Percentiles rank a stretch among this genome's conserved stretches.
Evolutionary conservation across 805 yeast species (phyloP).

Genomic region (Myxozyma monticola): DNA sequence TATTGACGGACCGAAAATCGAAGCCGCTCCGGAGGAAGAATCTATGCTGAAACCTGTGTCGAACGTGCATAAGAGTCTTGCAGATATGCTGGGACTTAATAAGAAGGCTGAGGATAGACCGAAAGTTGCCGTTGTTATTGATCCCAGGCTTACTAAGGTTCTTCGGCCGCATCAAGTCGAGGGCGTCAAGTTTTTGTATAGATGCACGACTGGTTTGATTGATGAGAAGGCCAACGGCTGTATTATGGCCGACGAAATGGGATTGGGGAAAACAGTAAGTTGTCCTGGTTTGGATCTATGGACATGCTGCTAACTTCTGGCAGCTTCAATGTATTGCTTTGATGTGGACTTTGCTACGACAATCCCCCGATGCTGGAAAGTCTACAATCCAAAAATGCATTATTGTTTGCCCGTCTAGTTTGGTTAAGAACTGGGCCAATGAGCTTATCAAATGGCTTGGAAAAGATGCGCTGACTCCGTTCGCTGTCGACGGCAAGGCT

Average conservation of each 20-base stretch:
- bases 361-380: slow-evolving; percentile 79
- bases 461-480: slow-evolving; percentile 79
- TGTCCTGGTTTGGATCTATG: background rate
- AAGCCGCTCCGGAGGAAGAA: slow-evolving; percentile 8
- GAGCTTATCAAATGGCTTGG: slow-evolving; percentile 95
- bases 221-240: slow-evolving; percentile 79
- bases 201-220: slow-evolving; percentile 82
- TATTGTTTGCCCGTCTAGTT: slow-evolving; percentile 91
- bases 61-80: slow-evolving; percentile 58
- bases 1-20: slow-evolving; percentile 53
- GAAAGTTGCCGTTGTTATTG: slow-evolving; percentile 93
- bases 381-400: slow-evolving; percentile 85
- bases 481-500: slow-evolving; percentile 89
- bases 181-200: slow-evolving; percentile 86
- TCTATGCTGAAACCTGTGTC: slow-evolving; percentile 6
- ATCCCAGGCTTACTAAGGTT: slow-evolving; percentile 79
- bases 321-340: slow-evolving; percentile 77
- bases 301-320: background rate
- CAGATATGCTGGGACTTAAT: slow-evolving; percentile 73
- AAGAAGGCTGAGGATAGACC: slow-evolving; percentile 60
- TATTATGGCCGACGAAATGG: slow-evolving; percentile 99
- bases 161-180: slow-evolving; percentile 95
- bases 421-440: slow-evolving; percentile 96
- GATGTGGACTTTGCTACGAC: slow-evolving; percentile 88
- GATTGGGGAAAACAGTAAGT: slow-evolving; percentile 72